phyloP scores from a whole-genome alignment of 1,284 basidiomycete genomes.

The Tremellales sp. region DNA sequence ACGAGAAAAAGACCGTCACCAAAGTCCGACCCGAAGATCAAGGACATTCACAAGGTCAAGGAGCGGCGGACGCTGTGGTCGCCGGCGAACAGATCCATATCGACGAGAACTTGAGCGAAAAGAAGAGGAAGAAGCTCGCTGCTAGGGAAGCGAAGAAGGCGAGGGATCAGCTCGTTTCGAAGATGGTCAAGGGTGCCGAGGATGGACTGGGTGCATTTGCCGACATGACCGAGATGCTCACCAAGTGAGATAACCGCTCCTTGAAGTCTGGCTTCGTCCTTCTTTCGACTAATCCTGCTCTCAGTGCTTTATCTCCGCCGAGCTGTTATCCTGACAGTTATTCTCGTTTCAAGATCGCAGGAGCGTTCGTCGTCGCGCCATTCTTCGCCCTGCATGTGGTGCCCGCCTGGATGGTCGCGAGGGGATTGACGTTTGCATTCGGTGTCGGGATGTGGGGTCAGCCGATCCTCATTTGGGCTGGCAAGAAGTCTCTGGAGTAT shows the following conservation, averaged over 20 bases:
- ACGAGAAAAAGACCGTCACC: slow-evolving; percentile 7
- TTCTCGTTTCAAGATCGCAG: slow-evolving; percentile 48
- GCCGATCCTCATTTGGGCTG: slow-evolving; percentile 50
- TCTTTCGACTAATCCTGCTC: neutral
- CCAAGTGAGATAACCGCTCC: slow-evolving; percentile 39
- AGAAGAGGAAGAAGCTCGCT: slow-evolving; percentile 42
- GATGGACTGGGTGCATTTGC: slow-evolving; percentile 45
- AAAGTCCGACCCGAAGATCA: slow-evolving; percentile 5
- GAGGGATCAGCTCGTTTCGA: slow-evolving; percentile 46
- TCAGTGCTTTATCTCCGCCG: slow-evolving; percentile 47
- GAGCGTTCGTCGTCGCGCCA: slow-evolving; percentile 43
- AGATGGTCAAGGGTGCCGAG: slow-evolving; percentile 47
- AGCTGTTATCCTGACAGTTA: slow-evolving; percentile 42
- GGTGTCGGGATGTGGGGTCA: slow-evolving; percentile 57
- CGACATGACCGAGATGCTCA: slow-evolving; percentile 46
- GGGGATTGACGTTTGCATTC: slow-evolving; percentile 50
- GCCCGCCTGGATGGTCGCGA: slow-evolving; percentile 50
- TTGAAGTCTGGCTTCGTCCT: neutral
- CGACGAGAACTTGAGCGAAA: slow-evolving; percentile 28
- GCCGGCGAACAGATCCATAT: slow-evolving; percentile 28
- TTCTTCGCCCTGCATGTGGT: slow-evolving; percentile 49
- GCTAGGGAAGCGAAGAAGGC: slow-evolving; percentile 46
- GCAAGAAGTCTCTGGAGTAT: slow-evolving; percentile 48
- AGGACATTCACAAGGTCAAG: slow-evolving; percentile 24
- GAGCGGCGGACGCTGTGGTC: slow-evolving; percentile 32